Base-by-base conservation (phyloP, 371 early-diverging fungal species). In the Rhizopus delemar region DNA sequence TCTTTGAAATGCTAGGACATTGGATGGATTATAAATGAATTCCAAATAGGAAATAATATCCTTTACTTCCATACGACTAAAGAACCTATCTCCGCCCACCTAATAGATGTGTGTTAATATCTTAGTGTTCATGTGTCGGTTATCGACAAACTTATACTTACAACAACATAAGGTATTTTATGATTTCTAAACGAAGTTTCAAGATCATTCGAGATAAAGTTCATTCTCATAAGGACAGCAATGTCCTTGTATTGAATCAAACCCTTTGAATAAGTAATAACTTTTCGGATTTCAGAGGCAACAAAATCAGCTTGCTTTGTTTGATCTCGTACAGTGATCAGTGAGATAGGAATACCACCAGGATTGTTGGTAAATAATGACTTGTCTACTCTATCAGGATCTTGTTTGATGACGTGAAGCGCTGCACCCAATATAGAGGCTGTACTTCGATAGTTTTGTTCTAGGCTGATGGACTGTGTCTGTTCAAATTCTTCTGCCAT, bases 371-470 rank as follows among this genome's bases (percentile, higher is more conserved):
- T 73, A 43, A 61, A 72, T 0, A 79, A 52, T 0, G 53, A 8
- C 28, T 74, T 73, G 3, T 59, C 57, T 16, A 68, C 55, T 11
- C 79, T 65, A 1, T 33, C 2, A 11, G 52, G 69, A 65, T 80
- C 83, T 52, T 74, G 66, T 0, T 69, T 69, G n/a, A 83, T 79
- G n/a, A 77, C 74, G 56, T 71, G 68, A 3, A 70, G 63, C 4
- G 83, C 84, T 35, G 76, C 39, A 0, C 73, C 65, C 2, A 86
- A 68, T 31, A 88, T 82, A 4, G 56, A 61, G 34, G 63, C 62
- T 8, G 84, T 83, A 56, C 87, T 86, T 22, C 88, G 74, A 49
- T 86, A 88, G 41, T 86, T 88, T 29, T 75, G 65, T 9, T 65
- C 80, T 63, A 88, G 60, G 9, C 69, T 62, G 15, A 82, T 71